Percentiles rank a stretch among this genome's conserved stretches.
Conservation (phyloP, 495 filamentous ascomycete genomes). For the Podospora appendiculata region DNA sequence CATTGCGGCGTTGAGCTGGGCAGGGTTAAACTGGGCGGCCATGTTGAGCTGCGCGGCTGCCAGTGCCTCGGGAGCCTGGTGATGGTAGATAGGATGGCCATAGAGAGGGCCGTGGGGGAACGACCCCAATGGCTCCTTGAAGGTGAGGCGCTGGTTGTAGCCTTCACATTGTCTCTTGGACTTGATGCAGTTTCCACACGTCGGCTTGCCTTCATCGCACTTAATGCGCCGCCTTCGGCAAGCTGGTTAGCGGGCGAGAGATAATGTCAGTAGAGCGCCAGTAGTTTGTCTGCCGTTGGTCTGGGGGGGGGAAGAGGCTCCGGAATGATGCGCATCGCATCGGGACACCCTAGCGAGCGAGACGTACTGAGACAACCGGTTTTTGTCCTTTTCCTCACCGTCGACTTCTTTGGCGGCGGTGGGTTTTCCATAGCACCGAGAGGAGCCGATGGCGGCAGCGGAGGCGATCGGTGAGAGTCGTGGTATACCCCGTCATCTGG, state of each 20-base stretch:
- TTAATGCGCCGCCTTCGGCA: slow-evolving; percentile 95
- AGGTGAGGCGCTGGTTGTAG: slow-evolving; percentile 86
- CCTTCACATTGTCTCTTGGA: slow-evolving; percentile 92
- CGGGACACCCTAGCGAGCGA: neutral
- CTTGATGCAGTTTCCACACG: slow-evolving; percentile 85
- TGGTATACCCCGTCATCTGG: slow-evolving; percentile 1
- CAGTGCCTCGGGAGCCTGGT: slow-evolving; percentile 12
- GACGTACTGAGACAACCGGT: slow-evolving; percentile 89
- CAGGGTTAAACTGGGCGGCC: too few species aligned
- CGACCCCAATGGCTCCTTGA: slow-evolving; percentile 79
- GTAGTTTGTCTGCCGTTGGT: too few species aligned
- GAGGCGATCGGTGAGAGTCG: slow-evolving; percentile 5
- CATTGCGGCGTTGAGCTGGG: neutral
- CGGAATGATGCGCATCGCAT: neutral
- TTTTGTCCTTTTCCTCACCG: slow-evolving; percentile 77
- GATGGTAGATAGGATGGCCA: slow-evolving; percentile 19
- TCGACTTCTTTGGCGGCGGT: slow-evolving; percentile 20
- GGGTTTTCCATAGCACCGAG: slow-evolving; percentile 13
- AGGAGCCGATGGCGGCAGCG: too few species aligned
- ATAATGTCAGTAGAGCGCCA: too few species aligned
- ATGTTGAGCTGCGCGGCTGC: slow-evolving; percentile 11
- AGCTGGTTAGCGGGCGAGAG: slow-evolving; percentile 37
- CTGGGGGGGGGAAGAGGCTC: neutral
- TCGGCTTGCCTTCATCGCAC: slow-evolving; percentile 91
- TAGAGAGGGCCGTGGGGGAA: slow-evolving; percentile 24